Base-by-base conservation (phyloP, 176 grass and related monocot genomes). In the Carex pumila region DNA sequence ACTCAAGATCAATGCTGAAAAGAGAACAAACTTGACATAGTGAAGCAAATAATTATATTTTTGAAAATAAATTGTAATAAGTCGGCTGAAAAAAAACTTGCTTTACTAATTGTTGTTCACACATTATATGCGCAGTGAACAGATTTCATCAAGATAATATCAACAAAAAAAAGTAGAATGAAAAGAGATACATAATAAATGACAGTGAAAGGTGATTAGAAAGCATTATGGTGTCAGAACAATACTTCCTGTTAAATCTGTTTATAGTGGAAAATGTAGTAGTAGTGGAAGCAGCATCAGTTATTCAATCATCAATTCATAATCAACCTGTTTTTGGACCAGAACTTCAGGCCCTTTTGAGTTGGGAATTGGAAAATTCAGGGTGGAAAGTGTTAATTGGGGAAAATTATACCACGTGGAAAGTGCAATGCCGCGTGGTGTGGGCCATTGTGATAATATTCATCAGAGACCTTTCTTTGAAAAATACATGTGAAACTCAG, bases 231-330 rank as follows among this genome's bases (percentile, higher is more conserved):
- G 12, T 78, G 73, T 78, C 73, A 78, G 73, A 78, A 12, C 57
- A 78, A 34, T 77, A 30, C n/a, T 39, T 71, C 7, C 37, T 9
- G n/a, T 76, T 18, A 57, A 78, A 56, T 78, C 25, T 78, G 73
- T 45, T 57, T 57, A 30, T 78, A 78, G 73, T 78, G 73, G 73
- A 78, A 78, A 12, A 29, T 78, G 73, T 78, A 78, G 12, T 22
- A 77, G 73, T 41, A 41, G 71, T 57, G 52, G 73, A 13, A 29
- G 73, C 52, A 78, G 49, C 49, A 78, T 57, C 73, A 78, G 73
- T 78, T 78, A 57, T 34, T 77, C 72, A 75, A 75, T 75, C 71
- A 77, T 76, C 72, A 76, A 76, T 76, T 77, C 50, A 77, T 77
- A 52, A 57, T 78, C 73, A 78, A 78, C 73, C 31, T 78, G 50